Percentiles rank a stretch among this genome's conserved stretches.
Conservation (phyloP, 306 rosid species). For the Medicago truncatula region MtrunA17r5.0-ANR NC_053046.1:11314501-11315000, state of each 20-base stretch:
- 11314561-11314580: constrained; percentile 27
- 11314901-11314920: constrained; percentile 91
- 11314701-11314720: constrained; percentile 70
- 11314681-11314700: constrained; percentile 99
- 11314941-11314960: constrained; percentile 79
- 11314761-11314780: constrained; percentile 37
- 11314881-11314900: constrained; percentile 77
- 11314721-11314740: constrained; percentile 93
- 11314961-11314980: constrained; percentile 33
- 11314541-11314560: constrained; percentile 25
- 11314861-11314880: constrained; percentile 86
- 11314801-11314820: constrained; percentile 34
- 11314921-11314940: constrained; percentile 99
- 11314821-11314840: constrained; percentile 89
- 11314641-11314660: constrained; percentile 26
- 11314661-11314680: constrained; percentile 67
- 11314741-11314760: constrained; percentile 63
- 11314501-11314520: constrained; percentile 30
- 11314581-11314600: constrained; percentile 23
- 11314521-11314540: constrained; percentile 37
- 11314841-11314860: constrained; percentile 87
- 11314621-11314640: constrained; percentile 11
- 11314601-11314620: constrained; percentile 13
- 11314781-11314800: constrained; percentile 37
- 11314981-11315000: constrained; percentile 23